Evolutionary conservation across 345 rosid species (phyloP).

Genomic region (Populus pruinosa): DNA sequence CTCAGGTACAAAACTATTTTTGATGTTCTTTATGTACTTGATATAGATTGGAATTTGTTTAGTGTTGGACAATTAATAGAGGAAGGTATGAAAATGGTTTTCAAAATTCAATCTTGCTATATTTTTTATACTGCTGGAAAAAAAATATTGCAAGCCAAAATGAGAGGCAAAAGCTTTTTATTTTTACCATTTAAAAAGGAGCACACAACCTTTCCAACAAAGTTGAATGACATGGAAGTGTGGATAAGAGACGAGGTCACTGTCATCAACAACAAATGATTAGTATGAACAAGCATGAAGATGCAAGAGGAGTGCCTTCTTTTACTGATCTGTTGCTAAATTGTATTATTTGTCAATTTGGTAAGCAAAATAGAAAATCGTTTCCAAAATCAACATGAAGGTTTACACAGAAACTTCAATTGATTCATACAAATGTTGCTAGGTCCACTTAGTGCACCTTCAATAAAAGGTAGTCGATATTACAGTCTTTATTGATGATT

Average conservation of each 20-base stretch:
- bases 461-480: neutral
- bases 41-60: conserved; percentile 6
- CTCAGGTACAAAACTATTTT: neutral
- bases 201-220: too few species aligned
- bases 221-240: neutral
- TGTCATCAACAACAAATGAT: neutral
- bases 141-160: too few species aligned
- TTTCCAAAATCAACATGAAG: neutral
- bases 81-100: neutral
- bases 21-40: conserved; percentile 11
- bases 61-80: conserved; percentile 14
- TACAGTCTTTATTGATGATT: conserved; percentile 4
- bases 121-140: neutral
- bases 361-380: neutral
- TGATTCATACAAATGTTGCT: neutral
- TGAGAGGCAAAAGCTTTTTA: too few species aligned
- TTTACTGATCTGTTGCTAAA: neutral
- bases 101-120: neutral
- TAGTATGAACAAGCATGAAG: neutral
- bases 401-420: neutral
- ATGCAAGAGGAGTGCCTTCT: neutral
- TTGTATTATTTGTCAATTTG: neutral
- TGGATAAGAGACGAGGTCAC: neutral
- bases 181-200: too few species aligned
- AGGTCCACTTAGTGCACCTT: neutral